Percentiles rank a stretch among this genome's conserved stretches.
Evolutionary conservation across 805 yeast species (phyloP).

Genomic region (Kodamaea kakaduensis): DNA sequence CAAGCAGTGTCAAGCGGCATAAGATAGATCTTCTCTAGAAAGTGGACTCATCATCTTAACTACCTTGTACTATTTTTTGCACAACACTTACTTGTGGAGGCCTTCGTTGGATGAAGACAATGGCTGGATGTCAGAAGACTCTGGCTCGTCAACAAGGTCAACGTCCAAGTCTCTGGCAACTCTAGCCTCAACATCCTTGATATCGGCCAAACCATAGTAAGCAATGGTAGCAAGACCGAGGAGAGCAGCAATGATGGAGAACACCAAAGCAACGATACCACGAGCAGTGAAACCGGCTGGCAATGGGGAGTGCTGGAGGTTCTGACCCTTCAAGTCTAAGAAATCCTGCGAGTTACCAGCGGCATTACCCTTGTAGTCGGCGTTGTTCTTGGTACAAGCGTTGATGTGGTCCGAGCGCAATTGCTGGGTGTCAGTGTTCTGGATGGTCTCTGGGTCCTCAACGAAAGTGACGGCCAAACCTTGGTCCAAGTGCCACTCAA

Average conservation of each 20-base stretch:
- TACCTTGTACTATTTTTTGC: background rate
- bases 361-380: conserved; percentile 72
- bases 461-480: conserved; percentile 79
- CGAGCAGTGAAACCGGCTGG: conserved; percentile 92
- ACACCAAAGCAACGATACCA: conserved; percentile 91
- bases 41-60: too few species aligned
- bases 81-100: conserved; percentile 4
- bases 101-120: conserved; percentile 10
- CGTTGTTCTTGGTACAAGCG: conserved; percentile 56
- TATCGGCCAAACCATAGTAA: conserved; percentile 82
- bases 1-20: too few species aligned
- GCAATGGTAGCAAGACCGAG: conserved; percentile 76
- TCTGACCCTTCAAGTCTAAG: conserved; percentile 70
- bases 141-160: conserved; percentile 35
- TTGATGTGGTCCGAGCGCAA: conserved; percentile 58
- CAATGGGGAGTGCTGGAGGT: conserved; percentile 58
- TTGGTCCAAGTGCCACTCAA: conserved; percentile 97
- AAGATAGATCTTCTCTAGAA: too few species aligned
- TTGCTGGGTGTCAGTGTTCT: conserved; percentile 45
- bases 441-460: conserved; percentile 78
- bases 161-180: conserved; percentile 54
- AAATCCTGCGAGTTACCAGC: conserved; percentile 70
- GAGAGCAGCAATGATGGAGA: conserved; percentile 82
- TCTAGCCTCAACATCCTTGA: conserved; percentile 61
- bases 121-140: conserved; percentile 9